Evolutionary conservation across 2,329 filamentous ascomycete species (phyloP).

Genomic region (Lomentospora prolificans): DNA sequence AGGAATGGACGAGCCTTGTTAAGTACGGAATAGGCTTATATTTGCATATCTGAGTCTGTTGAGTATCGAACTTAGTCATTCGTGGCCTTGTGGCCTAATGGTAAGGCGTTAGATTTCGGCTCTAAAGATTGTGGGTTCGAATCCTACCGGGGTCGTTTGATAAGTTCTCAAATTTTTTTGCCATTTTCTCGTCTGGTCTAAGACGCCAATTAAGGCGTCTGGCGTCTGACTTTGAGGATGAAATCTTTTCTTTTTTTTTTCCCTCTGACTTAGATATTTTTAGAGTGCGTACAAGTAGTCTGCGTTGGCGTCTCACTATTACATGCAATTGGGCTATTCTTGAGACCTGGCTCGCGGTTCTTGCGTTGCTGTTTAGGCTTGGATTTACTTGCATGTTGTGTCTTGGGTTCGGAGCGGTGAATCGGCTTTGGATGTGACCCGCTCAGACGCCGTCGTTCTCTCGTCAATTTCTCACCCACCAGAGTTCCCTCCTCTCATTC

Average conservation of each 20-base stretch:
- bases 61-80: conserved; percentile 1
- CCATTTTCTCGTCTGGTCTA: background rate
- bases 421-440: background rate
- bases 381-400: no score
- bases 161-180: background rate
- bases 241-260: conserved; percentile 7
- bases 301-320: no score
- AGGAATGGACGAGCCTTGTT: no score
- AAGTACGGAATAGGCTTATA: background rate
- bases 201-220: background rate
- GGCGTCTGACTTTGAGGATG: background rate
- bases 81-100: conserved; percentile 9
- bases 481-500: background rate
- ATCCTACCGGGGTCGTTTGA: conserved; percentile 2
- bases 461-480: conserved; percentile 1
- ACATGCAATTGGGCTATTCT: no score
- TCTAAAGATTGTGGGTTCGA: conserved; percentile 4
- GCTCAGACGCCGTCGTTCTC: background rate
- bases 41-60: background rate
- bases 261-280: no score
- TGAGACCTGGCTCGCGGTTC: no score
- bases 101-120: conserved; percentile 9
- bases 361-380: no score
- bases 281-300: no score
- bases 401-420: background rate